phyloP scores from a whole-genome alignment of 305 asterid species.

The Coffea humblotiana region DNA sequence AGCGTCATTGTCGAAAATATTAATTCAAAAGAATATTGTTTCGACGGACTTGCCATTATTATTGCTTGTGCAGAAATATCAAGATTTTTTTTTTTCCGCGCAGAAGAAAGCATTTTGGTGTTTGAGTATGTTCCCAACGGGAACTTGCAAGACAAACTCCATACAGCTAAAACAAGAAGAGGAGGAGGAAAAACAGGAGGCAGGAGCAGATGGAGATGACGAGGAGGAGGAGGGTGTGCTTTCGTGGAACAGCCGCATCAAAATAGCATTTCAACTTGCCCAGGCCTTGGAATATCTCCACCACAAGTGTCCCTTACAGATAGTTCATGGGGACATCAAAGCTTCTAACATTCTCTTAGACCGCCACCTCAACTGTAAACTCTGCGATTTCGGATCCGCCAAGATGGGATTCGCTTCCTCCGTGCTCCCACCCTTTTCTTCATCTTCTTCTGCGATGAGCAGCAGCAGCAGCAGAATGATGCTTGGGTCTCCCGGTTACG shows the following conservation, averaged over 20 bases:
- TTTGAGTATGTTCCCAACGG: conserved; percentile 59
- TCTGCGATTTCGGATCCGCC: conserved; percentile 73
- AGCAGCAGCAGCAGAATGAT: conserved; percentile 25
- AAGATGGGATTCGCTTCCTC: conserved; percentile 61
- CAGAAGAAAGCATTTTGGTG: conserved; percentile 51
- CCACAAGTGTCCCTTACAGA: conserved; percentile 42
- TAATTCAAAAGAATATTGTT: no score
- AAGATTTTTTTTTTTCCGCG: no score
- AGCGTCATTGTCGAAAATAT: no score
- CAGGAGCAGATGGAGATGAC: not conserved
- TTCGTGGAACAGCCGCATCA: conserved; percentile 54
- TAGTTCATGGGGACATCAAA: conserved; percentile 71
- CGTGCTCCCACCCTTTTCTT: conserved; percentile 32
- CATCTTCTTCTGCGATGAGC: not conserved
- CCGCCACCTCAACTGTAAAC: conserved; percentile 49
- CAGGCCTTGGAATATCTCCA: conserved; percentile 61
- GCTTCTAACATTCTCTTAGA: conserved; percentile 60
- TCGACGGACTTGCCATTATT: no score
- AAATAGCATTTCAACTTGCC: conserved; percentile 61
- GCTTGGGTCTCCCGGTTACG: conserved; percentile 69
- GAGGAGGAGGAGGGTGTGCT: conserved; percentile 19
- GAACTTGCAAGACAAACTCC: conserved; percentile 60
- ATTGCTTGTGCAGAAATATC: no score
- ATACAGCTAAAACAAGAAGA: conserved; percentile 10
- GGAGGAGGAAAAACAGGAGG: not conserved